Percentiles rank a stretch among this genome's conserved stretches.
Evolutionary conservation across 2,329 filamentous ascomycete genomes (phyloP).

Genomic region (Trichophyton simii): DNA sequence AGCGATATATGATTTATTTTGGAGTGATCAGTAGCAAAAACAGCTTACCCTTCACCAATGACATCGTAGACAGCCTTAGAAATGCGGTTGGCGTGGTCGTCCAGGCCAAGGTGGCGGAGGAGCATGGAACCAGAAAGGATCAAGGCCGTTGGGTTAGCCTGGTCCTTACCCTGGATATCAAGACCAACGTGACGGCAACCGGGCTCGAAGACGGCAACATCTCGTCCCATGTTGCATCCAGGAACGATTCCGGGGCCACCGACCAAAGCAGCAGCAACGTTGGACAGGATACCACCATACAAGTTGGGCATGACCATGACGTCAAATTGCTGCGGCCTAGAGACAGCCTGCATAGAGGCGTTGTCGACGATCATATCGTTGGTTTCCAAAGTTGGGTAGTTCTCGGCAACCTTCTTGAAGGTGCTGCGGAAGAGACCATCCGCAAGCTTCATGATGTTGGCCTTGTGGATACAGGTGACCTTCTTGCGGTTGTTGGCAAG

Average conservation of each 20-base stretch:
- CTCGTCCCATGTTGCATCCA: conserved; percentile 98
- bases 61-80: conserved; percentile 66
- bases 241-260: conserved; percentile 94
- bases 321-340: conserved; percentile 92
- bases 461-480: conserved; percentile 99
- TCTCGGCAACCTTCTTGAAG: conserved; percentile 83
- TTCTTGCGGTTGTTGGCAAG: conserved; percentile 98
- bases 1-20: background rate
- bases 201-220: conserved; percentile 96
- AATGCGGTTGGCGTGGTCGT: conserved; percentile 97
- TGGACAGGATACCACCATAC: conserved; percentile 97
- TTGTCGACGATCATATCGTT: conserved; percentile 99
- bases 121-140: conserved; percentile 95
- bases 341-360: conserved; percentile 98
- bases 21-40: background rate
- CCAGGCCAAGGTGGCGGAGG: conserved; percentile 87
- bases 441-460: conserved; percentile 99
- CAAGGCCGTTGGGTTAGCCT: conserved; percentile 95
- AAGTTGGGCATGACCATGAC: conserved; percentile 99
- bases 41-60: conserved; percentile 76
- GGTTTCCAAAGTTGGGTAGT: conserved; percentile 88
- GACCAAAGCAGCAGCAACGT: conserved; percentile 94
- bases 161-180: conserved; percentile 98
- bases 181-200: conserved; percentile 98
- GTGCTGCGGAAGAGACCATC: conserved; percentile 98